These are phyloP conservation scores for Pisolithus albus DNA, from an alignment of 768 basidiomycete species.

Conservation along the genomic window DNA sequence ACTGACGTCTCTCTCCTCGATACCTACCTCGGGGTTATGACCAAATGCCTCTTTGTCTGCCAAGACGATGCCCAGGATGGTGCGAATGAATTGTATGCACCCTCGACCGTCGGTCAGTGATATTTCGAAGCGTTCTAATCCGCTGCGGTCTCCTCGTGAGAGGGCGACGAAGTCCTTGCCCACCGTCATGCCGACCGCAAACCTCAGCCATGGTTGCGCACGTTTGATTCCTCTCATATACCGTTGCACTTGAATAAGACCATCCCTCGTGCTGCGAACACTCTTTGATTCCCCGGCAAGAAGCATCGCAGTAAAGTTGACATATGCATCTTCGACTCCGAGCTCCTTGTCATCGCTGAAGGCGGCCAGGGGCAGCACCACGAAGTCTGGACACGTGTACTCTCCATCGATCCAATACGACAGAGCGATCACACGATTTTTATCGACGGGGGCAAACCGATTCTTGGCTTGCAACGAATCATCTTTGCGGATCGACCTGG, in stretches of 20 bases:
- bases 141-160: constrained; percentile 1
- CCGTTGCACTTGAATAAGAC: neutral
- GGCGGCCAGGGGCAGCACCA: neutral
- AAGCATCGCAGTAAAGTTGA: constrained; percentile 2
- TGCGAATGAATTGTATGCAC: constrained; percentile 1
- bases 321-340: neutral
- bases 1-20: neutral
- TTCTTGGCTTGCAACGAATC: neutral
- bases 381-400: constrained; percentile 5
- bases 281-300: neutral
- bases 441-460: constrained; percentile 2
- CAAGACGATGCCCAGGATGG: neutral
- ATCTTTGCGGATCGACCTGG: neutral
- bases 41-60: neutral
- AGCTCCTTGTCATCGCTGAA: neutral
- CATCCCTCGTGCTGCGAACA: neutral
- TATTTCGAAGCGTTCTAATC: neutral
- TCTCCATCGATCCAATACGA: neutral
- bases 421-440: neutral
- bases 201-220: constrained; percentile 2
- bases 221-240: constrained; percentile 4
- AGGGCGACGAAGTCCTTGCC: neutral
- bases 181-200: neutral
- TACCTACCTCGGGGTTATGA: neutral
- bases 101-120: neutral